A percentile compares a stretch with the other conserved stretches of the same genome.
Evolutionary conservation across 2,329 filamentous ascomycete genomes (phyloP).

Genomic region (Xylariaceae sp.): DNA sequence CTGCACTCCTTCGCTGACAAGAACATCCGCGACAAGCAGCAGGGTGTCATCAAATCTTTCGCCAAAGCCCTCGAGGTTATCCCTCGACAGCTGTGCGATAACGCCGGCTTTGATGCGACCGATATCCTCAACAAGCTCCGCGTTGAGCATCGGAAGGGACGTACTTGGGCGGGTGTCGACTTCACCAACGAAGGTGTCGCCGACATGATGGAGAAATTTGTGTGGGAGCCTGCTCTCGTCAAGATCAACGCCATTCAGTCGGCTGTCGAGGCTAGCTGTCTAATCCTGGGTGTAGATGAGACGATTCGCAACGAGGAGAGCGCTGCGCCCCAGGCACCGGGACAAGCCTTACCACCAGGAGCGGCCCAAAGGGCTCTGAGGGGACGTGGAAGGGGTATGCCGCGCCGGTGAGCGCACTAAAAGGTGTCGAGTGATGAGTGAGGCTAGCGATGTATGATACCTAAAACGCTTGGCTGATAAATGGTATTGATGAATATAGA

Average conservation of each 20-base stretch:
- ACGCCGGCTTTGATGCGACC: constrained; percentile 96
- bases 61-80: constrained; percentile 97
- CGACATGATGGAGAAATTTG: constrained; percentile 92
- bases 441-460: constrained; percentile 18
- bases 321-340: constrained; percentile 75
- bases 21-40: constrained; percentile 91
- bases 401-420: constrained; percentile 58
- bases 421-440: neutral
- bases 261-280: constrained; percentile 88
- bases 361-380: constrained; percentile 87
- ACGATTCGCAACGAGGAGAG: constrained; percentile 98
- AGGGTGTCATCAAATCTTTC: constrained; percentile 95
- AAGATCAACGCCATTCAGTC: constrained; percentile 98
- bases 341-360: constrained; percentile 69
- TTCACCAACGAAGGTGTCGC: constrained; percentile 88
- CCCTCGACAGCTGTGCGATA: constrained; percentile 95
- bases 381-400: constrained; percentile 84
- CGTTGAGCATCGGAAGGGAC: constrained; percentile 92
- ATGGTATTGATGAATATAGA: constrained; percentile 20
- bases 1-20: constrained; percentile 90
- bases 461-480: constrained; percentile 16
- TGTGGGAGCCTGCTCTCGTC: constrained; percentile 95
- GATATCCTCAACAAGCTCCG: constrained; percentile 96
- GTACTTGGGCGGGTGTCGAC: constrained; percentile 93
- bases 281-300: constrained; percentile 96